Conservation (phyloP, 805 yeast species). For the Candida broadrunensis region DNA sequence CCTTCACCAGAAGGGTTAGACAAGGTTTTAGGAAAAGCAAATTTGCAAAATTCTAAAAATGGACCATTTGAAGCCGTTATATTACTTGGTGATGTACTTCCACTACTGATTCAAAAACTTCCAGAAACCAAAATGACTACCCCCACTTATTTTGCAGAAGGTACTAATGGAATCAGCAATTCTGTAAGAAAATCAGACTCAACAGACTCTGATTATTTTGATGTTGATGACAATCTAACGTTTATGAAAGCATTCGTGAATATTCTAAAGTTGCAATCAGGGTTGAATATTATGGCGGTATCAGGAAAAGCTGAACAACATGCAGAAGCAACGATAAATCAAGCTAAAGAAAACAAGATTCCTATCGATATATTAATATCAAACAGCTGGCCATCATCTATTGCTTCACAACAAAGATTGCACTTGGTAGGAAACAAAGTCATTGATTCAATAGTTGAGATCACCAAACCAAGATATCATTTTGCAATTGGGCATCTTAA, state of each 20-base stretch:
- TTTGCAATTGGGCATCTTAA: constrained; percentile 52
- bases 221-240: constrained; percentile 20
- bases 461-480: constrained; percentile 61
- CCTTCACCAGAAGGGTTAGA: constrained; percentile 42
- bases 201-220: constrained; percentile 20
- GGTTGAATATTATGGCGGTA: constrained; percentile 47
- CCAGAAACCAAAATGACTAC: constrained; percentile 18
- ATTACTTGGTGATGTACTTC: constrained; percentile 47
- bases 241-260: constrained; percentile 32
- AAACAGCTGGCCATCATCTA: constrained; percentile 48
- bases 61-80: constrained; percentile 65
- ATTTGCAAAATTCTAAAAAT: constrained; percentile 49
- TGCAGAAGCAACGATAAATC: constrained; percentile 3
- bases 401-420: constrained; percentile 44
- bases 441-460: constrained; percentile 46
- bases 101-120: constrained; percentile 4
- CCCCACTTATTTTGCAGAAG: constrained; percentile 25
- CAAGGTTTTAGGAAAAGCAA: constrained; percentile 44
- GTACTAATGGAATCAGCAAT: constrained; percentile 15
- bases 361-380: constrained; percentile 56
- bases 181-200: constrained; percentile 1
- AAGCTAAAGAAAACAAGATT: constrained; percentile 11
- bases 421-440: constrained; percentile 40
- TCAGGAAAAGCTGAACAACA: constrained; percentile 17
- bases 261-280: constrained; percentile 35